Base-by-base conservation (phyloP, 495 filamentous ascomycete species). In the Podospora bellae-mahoneyi region DNA sequence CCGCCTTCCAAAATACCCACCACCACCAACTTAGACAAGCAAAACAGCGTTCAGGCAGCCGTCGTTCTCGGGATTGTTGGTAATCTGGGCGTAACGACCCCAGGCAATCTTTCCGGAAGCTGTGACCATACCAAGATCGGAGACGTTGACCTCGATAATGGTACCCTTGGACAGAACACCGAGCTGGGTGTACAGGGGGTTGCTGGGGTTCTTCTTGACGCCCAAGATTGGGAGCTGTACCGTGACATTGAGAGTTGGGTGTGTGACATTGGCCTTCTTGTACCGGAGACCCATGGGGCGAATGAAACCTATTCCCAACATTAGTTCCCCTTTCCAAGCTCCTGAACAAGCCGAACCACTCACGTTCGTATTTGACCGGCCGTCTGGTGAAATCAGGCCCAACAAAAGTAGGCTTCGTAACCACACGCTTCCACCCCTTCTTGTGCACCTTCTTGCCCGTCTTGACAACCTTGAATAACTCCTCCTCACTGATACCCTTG, bases 181-280 rank as follows among this genome's bases (percentile, higher is more conserved):
- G 19, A 98, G 83, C 73, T 97, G 94, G 4, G 96, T 98, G 78
- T 92, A 98, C 78, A 97, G 87, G 2, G 92, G 93, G 76, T 91
- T 94, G 81, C 95, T 92, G 13, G 95, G 95, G 82, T 97, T 99
- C 89, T 99, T 98, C 85, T 98, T 98, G 71, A 99, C 95, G 57
- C 85, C 85, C 64, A 99, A 86, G 66, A 99, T 97, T 18, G 94
- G 95, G 20, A 99, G 81, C 73, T 99, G 94, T 9, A 98, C 92
- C 0, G 77, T 78, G 27, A 78, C 77, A 66, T 78, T 78, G 66
- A 78, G 72, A 13, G 75, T 76, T 7, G 76, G 73, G 66, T 93
- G 89, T 30, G 93, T 97, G 55, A 97, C 92, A 76, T 97, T 94
- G 68, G 90, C 92, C 81, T 94, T 95, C 84, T 97, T 97, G 80